Base-by-base conservation (phyloP, 2,329 filamentous ascomycete species). In the Domatiomyces catenatus region DNA sequence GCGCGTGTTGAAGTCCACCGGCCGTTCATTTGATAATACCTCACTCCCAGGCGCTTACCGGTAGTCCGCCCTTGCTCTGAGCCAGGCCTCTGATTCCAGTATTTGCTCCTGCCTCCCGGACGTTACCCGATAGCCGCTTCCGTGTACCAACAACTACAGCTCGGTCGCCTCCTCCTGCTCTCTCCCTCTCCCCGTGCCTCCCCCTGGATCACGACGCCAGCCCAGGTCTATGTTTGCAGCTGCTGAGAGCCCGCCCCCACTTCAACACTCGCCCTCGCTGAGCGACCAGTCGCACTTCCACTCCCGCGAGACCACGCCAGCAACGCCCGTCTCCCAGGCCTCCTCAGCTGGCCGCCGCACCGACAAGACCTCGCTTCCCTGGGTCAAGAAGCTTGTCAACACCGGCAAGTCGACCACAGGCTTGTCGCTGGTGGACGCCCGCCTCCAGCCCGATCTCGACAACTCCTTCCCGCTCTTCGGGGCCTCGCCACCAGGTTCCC, bases 201-300 rank as follows among this genome's bases (percentile, higher is more conserved):
- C 28, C 18, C 43, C 15, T 15, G 7, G 42, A 24, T 46, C 5
- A 46, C 20, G 10, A 46, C 36, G 19, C 28, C 49, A 22, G 42
- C 28, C 39, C 20, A 53, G 46, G 56, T 59, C 55, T 57, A 77
- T 75, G 70, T 73, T 74, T 68, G 72, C 74, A 69, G 72, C 71
- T 62, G 68, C 69, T 63, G 69, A 71, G 56, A 68, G 63, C 53
- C 71, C 72, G 59, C 73, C 71, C 60, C 70, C 72, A 61, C 68
- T 73, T 63, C 71, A 70, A 62, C 67, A 72, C 66, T 76, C 74
- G 60, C 72, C 73, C 52, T 64, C 64, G 53, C 60, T 64, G 57
- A 70, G 69, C 64, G 69, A 72, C 60, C 64, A 60, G 54, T 69
- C 69, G 63, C 70, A 69, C 60, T 66, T 68, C 59, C 75, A 71